Evolutionary conservation across 495 filamentous ascomycete genomes (phyloP).

Genomic region (Cryomyces minteri): DNA sequence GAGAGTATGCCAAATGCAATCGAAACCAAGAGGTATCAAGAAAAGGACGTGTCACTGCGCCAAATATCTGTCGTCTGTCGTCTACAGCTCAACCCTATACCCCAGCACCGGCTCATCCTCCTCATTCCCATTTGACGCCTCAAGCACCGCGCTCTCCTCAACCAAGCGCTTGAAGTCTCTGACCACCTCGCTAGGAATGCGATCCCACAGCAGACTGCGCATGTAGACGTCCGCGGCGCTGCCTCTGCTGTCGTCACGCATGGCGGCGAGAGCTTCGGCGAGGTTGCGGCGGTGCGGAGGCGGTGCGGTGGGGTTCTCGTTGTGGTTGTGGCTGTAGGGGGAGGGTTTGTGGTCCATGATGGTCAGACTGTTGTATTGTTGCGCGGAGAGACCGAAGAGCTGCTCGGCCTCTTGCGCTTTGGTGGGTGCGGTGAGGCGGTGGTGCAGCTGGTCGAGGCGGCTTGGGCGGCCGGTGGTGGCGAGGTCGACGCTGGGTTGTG

Average conservation of each 20-base stretch:
- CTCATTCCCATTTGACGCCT: constrained; percentile 1
- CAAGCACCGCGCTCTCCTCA: constrained; percentile 16
- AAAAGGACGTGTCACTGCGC: no score
- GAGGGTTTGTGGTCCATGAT: constrained; percentile 43
- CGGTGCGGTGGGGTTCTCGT: constrained; percentile 20
- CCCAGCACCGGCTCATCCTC: constrained; percentile 5
- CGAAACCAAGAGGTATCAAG: no score
- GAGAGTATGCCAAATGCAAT: no score
- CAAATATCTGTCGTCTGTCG: no score
- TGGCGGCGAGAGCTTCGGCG: constrained; percentile 63
- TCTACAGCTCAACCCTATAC: constrained; percentile 1
- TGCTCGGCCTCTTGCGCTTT: constrained; percentile 81
- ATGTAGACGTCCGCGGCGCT: constrained; percentile 78
- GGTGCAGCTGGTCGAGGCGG: constrained; percentile 53
- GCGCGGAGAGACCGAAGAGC: constrained; percentile 64
- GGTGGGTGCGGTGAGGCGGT: constrained; percentile 53
- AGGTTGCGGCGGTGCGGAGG: constrained; percentile 40
- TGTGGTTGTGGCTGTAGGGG: constrained; percentile 29
- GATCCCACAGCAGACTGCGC: constrained; percentile 83
- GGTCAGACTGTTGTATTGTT: constrained; percentile 80
- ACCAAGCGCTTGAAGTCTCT: constrained; percentile 84
- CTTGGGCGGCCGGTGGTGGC: no score
- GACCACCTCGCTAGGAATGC: constrained; percentile 80
- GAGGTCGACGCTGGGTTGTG: no score
- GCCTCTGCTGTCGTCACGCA: constrained; percentile 48